Percentiles rank a stretch among this genome's conserved stretches.
These are phyloP conservation scores for Saccharomyces hybrid DNA, from an alignment of 1,139 yeast genomes.

Conservation along the genomic window DNA sequence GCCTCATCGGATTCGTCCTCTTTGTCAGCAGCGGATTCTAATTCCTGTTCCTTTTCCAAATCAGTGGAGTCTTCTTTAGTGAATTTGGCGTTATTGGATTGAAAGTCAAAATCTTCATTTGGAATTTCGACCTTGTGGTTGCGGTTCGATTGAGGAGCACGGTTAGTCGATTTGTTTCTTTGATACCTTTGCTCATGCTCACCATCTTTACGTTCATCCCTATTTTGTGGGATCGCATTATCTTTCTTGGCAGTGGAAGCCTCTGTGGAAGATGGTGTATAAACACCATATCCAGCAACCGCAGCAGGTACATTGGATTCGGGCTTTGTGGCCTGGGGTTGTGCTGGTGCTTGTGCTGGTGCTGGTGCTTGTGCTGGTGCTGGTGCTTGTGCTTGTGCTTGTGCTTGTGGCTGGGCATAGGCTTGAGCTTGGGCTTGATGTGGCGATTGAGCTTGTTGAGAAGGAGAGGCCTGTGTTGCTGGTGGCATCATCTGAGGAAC, in stretches of 20 bases:
- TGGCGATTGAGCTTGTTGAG: conserved; percentile 1
- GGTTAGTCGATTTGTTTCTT: neutral
- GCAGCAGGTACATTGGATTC: conserved; percentile 28
- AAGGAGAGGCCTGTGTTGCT: neutral
- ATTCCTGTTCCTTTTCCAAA: conserved; percentile 8
- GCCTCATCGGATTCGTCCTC: conserved; percentile 19
- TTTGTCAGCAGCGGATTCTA: conserved; percentile 5
- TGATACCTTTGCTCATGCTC: conserved; percentile 4
- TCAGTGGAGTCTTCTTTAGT: conserved; percentile 29
- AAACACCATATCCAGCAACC: conserved; percentile 32
- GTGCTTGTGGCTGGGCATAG: neutral
- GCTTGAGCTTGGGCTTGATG: neutral
- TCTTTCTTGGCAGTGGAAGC: neutral
- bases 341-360: neutral
- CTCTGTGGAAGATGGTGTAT: conserved; percentile 22
- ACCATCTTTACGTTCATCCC: neutral
- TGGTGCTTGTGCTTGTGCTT: neutral
- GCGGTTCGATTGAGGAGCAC: conserved; percentile 5
- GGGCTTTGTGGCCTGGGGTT: conserved; percentile 4
- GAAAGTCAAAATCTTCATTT: conserved; percentile 56
- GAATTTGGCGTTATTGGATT: conserved; percentile 57
- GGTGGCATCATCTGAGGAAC: conserved; percentile 15
- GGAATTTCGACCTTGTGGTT: conserved; percentile 30
- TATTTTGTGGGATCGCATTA: neutral
- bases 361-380: neutral